A percentile compares a stretch with the other conserved stretches of the same genome.
phyloP scores from a whole-genome alignment of 2,329 filamentous ascomycete genomes.

The Acarospora socialis region DNA sequence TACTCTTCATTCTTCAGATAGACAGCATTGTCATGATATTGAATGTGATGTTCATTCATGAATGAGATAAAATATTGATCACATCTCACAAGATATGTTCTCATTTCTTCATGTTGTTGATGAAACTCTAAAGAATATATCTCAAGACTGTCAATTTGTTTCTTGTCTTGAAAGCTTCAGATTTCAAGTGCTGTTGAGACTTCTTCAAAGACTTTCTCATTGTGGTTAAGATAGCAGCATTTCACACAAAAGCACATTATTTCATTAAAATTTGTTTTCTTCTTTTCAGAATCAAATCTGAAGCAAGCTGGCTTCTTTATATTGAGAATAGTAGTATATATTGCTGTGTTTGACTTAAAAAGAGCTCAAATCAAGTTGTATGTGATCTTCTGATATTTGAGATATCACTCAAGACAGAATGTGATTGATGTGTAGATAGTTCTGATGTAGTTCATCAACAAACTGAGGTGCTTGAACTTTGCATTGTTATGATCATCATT shows the following conservation, averaged over 20 bases:
- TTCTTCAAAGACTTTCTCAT: conserved; percentile 6
- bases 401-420: conserved; percentile 17
- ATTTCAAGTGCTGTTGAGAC: conserved; percentile 3
- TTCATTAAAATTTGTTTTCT: conserved; percentile 1
- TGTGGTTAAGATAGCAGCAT: conserved; percentile 6
- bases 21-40: conserved; percentile 8
- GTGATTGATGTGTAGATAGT: no score
- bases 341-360: conserved; percentile 21
- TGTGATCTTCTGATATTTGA: conserved; percentile 20
- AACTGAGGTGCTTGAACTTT: conserved; percentile 4
- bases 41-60: conserved; percentile 5
- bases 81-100: conserved; percentile 1
- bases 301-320: conserved; percentile 13
- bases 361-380: conserved; percentile 25
- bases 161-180: conserved; percentile 2
- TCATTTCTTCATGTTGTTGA: conserved; percentile 6
- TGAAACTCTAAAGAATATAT: conserved; percentile 6
- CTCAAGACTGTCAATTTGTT: conserved; percentile 6
- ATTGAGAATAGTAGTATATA: conserved; percentile 17
- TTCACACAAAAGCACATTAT: conserved; percentile 4
- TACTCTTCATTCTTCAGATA: conserved; percentile 4
- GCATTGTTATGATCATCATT: background rate
- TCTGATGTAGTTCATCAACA: conserved; percentile 4
- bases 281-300: conserved; percentile 12
- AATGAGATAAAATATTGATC: conserved; percentile 5